These are phyloP conservation scores for Eucalyptus melliodora DNA, from an alignment of 345 rosid species.

Conservation along the genomic window DNA sequence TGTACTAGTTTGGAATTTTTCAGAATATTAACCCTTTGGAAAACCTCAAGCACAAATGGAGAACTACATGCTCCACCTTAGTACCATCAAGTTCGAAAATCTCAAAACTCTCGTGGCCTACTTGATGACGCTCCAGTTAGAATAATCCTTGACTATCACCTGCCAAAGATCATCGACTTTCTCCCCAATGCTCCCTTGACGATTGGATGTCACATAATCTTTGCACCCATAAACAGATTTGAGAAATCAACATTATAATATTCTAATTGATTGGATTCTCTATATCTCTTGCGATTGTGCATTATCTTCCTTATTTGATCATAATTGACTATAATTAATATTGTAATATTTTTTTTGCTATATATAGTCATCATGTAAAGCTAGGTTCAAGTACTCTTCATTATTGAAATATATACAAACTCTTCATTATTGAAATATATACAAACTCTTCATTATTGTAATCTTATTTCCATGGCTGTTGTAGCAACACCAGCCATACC, in stretches of 20 bases:
- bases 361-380: neutral
- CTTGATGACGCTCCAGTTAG: neutral
- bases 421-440: no score
- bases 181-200: conserved; percentile 45
- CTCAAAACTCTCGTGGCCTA: no score
- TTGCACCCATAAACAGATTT: conserved; percentile 69
- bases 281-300: neutral
- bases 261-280: neutral
- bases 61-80: neutral
- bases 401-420: neutral
- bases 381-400: neutral
- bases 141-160: conserved; percentile 17
- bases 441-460: neutral
- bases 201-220: conserved; percentile 51
- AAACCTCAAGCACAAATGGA: neutral
- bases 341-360: neutral
- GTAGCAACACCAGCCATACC: neutral
- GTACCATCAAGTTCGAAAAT: neutral
- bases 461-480: neutral
- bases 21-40: rapidly evolving
- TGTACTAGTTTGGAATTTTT: rapidly evolving
- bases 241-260: conserved; percentile 15
- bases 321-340: neutral
- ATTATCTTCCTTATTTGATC: neutral
- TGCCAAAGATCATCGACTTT: conserved; percentile 76